Conservation (phyloP, 2,329 filamentous ascomycete genomes). For the Camillea tinctor region DNA sequence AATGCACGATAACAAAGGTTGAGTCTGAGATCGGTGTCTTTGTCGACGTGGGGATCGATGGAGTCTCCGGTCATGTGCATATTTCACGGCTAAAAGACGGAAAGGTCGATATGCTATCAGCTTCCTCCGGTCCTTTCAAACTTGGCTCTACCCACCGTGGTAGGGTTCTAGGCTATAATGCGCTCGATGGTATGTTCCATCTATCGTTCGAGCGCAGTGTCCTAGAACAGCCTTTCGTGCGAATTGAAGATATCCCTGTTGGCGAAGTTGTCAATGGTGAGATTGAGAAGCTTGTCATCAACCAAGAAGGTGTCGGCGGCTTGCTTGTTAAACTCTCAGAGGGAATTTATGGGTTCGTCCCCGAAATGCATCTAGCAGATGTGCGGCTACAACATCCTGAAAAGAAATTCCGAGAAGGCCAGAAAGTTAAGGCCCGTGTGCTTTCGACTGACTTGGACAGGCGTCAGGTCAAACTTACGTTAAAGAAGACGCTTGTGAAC, state of each 20-base stretch:
- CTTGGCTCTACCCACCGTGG: constrained; percentile 75
- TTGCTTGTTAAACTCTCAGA: constrained; percentile 82
- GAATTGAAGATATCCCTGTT: constrained; percentile 84
- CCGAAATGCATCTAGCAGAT: constrained; percentile 86
- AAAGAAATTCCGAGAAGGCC: constrained; percentile 89
- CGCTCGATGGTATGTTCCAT: constrained; percentile 81
- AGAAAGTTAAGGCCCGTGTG: constrained; percentile 81
- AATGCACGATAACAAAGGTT: constrained; percentile 76
- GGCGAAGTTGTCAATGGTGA: constrained; percentile 79
- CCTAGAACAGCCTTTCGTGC: constrained; percentile 83
- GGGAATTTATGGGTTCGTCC: constrained; percentile 83
- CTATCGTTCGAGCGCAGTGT: constrained; percentile 80
- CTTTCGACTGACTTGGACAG: constrained; percentile 75
- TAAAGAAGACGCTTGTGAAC: constrained; percentile 94
- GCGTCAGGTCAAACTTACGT: constrained; percentile 77
- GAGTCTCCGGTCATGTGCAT: constrained; percentile 84
- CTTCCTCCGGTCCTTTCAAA: constrained; percentile 75
- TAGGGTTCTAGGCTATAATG: constrained; percentile 82
- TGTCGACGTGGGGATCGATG: constrained; percentile 65
- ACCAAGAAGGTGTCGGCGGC: constrained; percentile 74
- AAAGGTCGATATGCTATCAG: constrained; percentile 80
- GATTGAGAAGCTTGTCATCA: constrained; percentile 81
- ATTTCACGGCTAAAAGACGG: constrained; percentile 90
- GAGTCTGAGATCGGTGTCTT: constrained; percentile 81
- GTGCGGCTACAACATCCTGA: constrained; percentile 86